phyloP scores from a whole-genome alignment of 2,329 filamentous ascomycete genomes.

The Phyllosticta ampelicida region DNA sequence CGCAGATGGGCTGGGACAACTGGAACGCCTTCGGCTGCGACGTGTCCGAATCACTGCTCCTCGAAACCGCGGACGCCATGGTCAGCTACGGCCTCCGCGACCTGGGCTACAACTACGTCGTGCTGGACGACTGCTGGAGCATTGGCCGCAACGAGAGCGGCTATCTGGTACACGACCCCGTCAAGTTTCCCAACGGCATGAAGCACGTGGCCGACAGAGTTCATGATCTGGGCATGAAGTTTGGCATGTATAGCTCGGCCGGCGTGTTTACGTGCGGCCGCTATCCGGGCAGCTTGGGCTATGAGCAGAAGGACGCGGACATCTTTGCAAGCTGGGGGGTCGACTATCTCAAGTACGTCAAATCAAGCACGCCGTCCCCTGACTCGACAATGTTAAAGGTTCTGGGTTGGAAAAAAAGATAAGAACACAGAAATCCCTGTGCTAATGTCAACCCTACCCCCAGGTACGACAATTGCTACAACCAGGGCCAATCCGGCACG shows the following conservation, averaged over 20 bases:
- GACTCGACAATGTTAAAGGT: not conserved
- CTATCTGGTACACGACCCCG: constrained; percentile 25
- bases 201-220: constrained; percentile 36
- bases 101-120: constrained; percentile 40
- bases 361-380: no score
- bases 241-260: constrained; percentile 44
- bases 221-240: constrained; percentile 38
- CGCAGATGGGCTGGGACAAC: constrained; percentile 31
- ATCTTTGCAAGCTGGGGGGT: constrained; percentile 43
- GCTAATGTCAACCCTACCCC: not conserved
- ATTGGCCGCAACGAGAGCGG: constrained; percentile 35
- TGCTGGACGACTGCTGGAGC: constrained; percentile 45
- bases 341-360: constrained; percentile 22
- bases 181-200: constrained; percentile 37
- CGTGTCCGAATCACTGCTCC: constrained; percentile 35
- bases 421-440: constrained; percentile 16
- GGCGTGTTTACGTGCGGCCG: constrained; percentile 33
- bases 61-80: constrained; percentile 37
- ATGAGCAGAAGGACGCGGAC: constrained; percentile 43
- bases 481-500: constrained; percentile 41
- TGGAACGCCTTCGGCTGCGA: constrained; percentile 33
- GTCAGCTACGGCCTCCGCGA: constrained; percentile 38
- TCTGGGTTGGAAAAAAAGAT: not conserved
- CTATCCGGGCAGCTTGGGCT: constrained; percentile 36
- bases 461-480: constrained; percentile 46